Evolutionary conservation across 768 basidiomycete species (phyloP).

Genomic region (Termitomyces sp.): DNA sequence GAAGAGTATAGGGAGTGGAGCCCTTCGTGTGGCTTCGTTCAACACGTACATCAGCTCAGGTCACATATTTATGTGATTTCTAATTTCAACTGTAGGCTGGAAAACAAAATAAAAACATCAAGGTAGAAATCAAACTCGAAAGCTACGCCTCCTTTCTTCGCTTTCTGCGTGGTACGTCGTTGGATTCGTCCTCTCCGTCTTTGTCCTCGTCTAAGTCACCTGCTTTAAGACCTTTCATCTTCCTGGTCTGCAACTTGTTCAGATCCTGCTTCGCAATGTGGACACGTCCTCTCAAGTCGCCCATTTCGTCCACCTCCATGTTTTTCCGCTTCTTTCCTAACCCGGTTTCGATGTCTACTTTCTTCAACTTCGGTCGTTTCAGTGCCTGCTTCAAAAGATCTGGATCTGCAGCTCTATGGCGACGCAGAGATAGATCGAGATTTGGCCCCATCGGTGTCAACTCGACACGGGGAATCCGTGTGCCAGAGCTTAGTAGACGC

Average conservation of each 20-base stretch:
- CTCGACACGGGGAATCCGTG: conserved; percentile 75
- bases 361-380: conserved; percentile 82
- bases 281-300: conserved; percentile 85
- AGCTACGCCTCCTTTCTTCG: conserved; percentile 14
- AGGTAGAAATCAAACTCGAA: neutral
- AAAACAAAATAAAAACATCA: neutral
- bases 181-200: conserved; percentile 15
- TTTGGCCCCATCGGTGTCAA: conserved; percentile 89
- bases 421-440: conserved; percentile 75
- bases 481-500: conserved; percentile 68
- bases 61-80: neutral
- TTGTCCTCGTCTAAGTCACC: conserved; percentile 20
- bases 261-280: conserved; percentile 91
- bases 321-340: conserved; percentile 94
- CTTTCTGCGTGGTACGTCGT: conserved; percentile 13
- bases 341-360: conserved; percentile 80
- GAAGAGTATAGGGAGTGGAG: no score
- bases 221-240: conserved; percentile 90
- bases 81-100: neutral
- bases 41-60: no score
- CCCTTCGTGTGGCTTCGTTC: neutral
- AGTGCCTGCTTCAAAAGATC: conserved; percentile 79
- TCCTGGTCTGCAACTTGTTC: conserved; percentile 78
- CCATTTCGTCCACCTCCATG: conserved; percentile 96
- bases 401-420: conserved; percentile 68